phyloP scores from a whole-genome alignment of 169 alveolate species.

The Plasmodium vivax region DNA sequence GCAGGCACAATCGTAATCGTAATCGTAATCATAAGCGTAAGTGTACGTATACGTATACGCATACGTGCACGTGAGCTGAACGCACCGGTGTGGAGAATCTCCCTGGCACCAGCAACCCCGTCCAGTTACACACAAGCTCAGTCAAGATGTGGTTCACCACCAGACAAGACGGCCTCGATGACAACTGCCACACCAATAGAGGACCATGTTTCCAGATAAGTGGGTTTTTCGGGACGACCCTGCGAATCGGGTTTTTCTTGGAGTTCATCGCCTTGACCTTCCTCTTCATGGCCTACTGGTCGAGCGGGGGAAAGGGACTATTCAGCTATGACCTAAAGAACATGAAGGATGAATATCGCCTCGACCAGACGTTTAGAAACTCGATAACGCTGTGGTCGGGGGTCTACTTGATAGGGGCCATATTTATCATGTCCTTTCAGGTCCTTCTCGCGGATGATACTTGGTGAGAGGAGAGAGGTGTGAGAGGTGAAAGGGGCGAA shows the following conservation, averaged over 20 bases:
- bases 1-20: neutral
- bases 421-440: slow-evolving; percentile 90
- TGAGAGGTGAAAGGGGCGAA: neutral
- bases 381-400: slow-evolving; percentile 85
- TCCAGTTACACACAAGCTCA: neutral
- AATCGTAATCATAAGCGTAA: neutral
- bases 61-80: neutral
- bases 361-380: slow-evolving; percentile 84
- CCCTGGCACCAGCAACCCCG: neutral
- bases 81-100: neutral
- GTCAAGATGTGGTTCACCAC: slow-evolving; percentile 89
- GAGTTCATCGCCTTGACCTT: slow-evolving; percentile 87
- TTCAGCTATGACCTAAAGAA: slow-evolving; percentile 89
- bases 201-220: slow-evolving; percentile 89
- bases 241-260: slow-evolving; percentile 87
- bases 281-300: slow-evolving; percentile 85
- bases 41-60: neutral
- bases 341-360: slow-evolving; percentile 86
- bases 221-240: slow-evolving; percentile 82
- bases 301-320: slow-evolving; percentile 89
- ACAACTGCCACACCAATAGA: slow-evolving; percentile 88
- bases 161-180: slow-evolving; percentile 91
- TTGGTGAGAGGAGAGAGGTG: slow-evolving; percentile 76
- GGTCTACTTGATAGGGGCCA: slow-evolving; percentile 89
- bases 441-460: slow-evolving; percentile 93